Evolutionary conservation across 208 protist species (phyloP).

Genomic region (Wallacemonas collosoma): DNA sequence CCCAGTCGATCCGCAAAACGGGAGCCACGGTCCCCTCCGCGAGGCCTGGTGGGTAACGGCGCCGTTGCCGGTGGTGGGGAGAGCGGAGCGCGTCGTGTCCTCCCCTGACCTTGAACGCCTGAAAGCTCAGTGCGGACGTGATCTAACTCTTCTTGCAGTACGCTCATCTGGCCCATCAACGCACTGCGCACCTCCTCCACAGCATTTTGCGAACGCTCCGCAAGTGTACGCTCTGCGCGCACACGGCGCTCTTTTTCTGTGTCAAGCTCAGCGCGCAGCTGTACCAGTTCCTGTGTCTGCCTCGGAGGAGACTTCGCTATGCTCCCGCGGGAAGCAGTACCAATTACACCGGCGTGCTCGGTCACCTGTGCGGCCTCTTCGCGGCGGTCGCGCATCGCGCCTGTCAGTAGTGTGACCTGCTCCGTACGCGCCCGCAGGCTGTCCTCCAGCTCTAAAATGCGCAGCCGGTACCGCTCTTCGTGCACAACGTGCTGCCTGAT

Average conservation of each 20-base stretch:
- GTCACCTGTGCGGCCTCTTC: neutral
- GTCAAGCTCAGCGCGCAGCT: constrained; percentile 8
- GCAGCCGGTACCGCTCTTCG: constrained; percentile 56
- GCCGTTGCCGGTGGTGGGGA: neutral
- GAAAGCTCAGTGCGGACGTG: constrained; percentile 1
- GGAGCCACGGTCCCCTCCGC: too few species aligned
- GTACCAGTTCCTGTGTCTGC: constrained; percentile 10
- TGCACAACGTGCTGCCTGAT: constrained; percentile 45
- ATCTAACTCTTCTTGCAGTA: constrained; percentile 25
- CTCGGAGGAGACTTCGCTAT: neutral
- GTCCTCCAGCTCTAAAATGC: constrained; percentile 56
- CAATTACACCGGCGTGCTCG: neutral
- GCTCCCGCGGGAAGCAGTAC: too few species aligned
- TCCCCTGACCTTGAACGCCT: neutral
- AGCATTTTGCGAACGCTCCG: neutral
- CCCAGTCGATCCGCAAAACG: too few species aligned
- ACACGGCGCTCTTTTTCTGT: neutral
- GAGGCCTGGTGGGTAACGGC: neutral
- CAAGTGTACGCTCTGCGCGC: constrained; percentile 11
- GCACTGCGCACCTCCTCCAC: constrained; percentile 24
- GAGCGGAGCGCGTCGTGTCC: neutral
- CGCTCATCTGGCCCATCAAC: constrained; percentile 21
- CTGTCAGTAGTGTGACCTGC: constrained; percentile 19
- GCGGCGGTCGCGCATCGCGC: constrained; percentile 16
- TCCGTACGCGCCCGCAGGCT: constrained; percentile 29